These are phyloP conservation scores for barrel medic (Medicago truncatula) DNA, from an alignment of 306 rosid species.

Conservation along the genomic window MtrunA17r5.0-ANR NC_053048.1:44893001-44893500, in stretches of 20 bases:
- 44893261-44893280: too few relatives aligned
- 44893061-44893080: not conserved
- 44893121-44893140: slow-evolving; percentile 1
- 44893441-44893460: not conserved
- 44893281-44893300: too few relatives aligned
- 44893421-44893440: not conserved
- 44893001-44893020: not conserved
- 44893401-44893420: too few relatives aligned
- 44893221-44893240: not conserved
- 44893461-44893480: not conserved
- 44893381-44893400: too few relatives aligned
- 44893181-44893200: not conserved
- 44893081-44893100: not conserved
- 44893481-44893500: not conserved
- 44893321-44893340: too few relatives aligned
- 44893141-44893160: not conserved
- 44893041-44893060: not conserved
- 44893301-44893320: too few relatives aligned
- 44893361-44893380: too few relatives aligned
- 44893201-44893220: not conserved
- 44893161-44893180: not conserved
- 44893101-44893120: not conserved
- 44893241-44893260: too few relatives aligned
- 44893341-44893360: too few relatives aligned
- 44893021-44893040: not conserved